Evolutionary conservation across 1,284 basidiomycete species (phyloP).

Genomic region (Apiotrichum domesticum): DNA sequence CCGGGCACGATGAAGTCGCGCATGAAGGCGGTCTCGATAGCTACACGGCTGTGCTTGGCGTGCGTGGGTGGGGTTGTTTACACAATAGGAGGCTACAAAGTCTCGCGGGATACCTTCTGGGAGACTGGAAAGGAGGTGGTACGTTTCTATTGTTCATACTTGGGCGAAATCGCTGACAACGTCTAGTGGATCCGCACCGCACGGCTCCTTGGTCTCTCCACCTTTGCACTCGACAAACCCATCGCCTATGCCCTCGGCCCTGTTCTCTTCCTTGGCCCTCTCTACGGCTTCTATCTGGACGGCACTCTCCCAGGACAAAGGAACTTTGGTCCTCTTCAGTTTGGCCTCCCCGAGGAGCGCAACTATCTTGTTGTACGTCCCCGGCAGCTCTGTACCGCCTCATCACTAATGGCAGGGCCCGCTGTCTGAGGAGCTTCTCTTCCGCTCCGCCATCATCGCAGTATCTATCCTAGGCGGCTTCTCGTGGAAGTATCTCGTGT

Average conservation of each 20-base stretch:
- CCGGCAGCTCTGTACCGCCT: neutral
- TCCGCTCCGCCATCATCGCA: slow-evolving; percentile 74
- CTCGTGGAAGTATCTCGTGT: slow-evolving; percentile 59
- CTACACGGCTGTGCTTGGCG: slow-evolving; percentile 31
- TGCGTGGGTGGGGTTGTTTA: slow-evolving; percentile 32
- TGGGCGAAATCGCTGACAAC: slow-evolving; percentile 1
- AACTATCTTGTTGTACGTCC: slow-evolving; percentile 70
- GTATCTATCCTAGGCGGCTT: slow-evolving; percentile 65
- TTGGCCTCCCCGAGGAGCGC: slow-evolving; percentile 50
- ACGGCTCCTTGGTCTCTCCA: slow-evolving; percentile 30
- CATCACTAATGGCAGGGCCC: slow-evolving; percentile 58
- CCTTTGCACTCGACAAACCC: slow-evolving; percentile 11
- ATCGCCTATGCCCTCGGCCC: slow-evolving; percentile 66
- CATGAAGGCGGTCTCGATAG: slow-evolving; percentile 38
- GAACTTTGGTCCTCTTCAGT: slow-evolving; percentile 6
- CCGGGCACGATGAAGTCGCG: slow-evolving; percentile 41
- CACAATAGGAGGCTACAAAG: slow-evolving; percentile 10
- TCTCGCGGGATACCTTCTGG: neutral
- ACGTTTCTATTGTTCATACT: neutral
- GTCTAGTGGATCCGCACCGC: slow-evolving; percentile 24
- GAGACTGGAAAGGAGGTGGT: neutral
- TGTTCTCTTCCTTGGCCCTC: slow-evolving; percentile 73
- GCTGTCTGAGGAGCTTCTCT: slow-evolving; percentile 86
- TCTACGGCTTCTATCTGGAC: slow-evolving; percentile 61
- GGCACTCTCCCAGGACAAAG: slow-evolving; percentile 59